These are phyloP conservation scores for Mallotus nudiflorus DNA, from an alignment of 345 rosid species.

Conservation along the genomic window DNA sequence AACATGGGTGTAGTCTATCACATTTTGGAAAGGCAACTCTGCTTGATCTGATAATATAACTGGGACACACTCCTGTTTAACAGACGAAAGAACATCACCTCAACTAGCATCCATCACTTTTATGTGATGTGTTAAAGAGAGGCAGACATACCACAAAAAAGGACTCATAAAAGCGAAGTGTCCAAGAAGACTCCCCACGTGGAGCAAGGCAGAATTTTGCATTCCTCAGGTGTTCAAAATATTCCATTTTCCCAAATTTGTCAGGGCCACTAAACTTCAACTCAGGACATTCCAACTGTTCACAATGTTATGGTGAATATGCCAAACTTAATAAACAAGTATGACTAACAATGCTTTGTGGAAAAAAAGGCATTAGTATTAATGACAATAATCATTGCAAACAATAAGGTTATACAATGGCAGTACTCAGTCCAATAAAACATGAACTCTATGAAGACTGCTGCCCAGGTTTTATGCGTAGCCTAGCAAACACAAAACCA, in stretches of 20 bases:
- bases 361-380: not conserved
- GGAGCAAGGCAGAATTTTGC: slow-evolving; percentile 98
- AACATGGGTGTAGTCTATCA: slow-evolving; percentile 67
- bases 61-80: slow-evolving; percentile 88
- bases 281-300: slow-evolving; percentile 96
- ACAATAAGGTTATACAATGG: not conserved
- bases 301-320: slow-evolving; percentile 29
- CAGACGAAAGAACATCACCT: slow-evolving; percentile 10
- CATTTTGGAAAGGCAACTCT: slow-evolving; percentile 92
- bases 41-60: slow-evolving; percentile 86
- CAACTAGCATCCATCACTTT: not conserved
- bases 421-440: not conserved
- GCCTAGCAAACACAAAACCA: not conserved
- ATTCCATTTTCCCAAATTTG: slow-evolving; percentile 74
- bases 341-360: not conserved
- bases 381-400: not conserved
- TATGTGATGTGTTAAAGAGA: slow-evolving; percentile 5
- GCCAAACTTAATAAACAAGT: not conserved
- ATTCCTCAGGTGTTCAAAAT: slow-evolving; percentile 83
- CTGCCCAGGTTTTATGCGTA: not conserved
- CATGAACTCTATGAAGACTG: not conserved
- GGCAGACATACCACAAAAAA: slow-evolving; percentile 79
- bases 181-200: slow-evolving; percentile 98
- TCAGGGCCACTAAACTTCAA: slow-evolving; percentile 87
- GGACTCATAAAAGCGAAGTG: slow-evolving; percentile 92